A percentile compares a stretch with the other conserved stretches of the same genome.
These are phyloP conservation scores for Suhomyces coccinellae DNA, from an alignment of 1,139 yeast species.

Conservation along the genomic window DNA sequence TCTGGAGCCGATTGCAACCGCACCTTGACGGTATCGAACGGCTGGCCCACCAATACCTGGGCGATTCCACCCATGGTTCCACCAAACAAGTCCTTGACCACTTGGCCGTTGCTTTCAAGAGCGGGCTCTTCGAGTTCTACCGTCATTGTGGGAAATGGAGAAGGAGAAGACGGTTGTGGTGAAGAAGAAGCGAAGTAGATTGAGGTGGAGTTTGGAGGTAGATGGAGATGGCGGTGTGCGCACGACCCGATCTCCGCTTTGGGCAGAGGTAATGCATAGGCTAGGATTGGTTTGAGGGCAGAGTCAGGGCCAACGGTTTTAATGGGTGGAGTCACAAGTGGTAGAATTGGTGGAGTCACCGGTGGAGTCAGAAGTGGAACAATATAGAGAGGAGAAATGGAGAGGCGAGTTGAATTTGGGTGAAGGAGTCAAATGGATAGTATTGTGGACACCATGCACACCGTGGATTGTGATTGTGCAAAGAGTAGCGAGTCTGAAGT, in stretches of 20 bases:
- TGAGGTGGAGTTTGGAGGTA: too few relatives aligned
- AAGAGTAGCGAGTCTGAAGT: too few relatives aligned
- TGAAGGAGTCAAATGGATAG: too few relatives aligned
- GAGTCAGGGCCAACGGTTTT: neutral
- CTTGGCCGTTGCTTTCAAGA: slow-evolving; percentile 49
- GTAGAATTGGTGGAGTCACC: too few relatives aligned
- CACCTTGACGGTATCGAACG: slow-evolving; percentile 92
- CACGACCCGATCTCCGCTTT: neutral
- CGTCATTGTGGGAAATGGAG: slow-evolving; percentile 27
- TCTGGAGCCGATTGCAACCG: slow-evolving; percentile 83
- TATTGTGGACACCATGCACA: too few relatives aligned
- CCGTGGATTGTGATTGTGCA: too few relatives aligned
- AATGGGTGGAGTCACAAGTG: too few relatives aligned
- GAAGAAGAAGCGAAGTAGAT: neutral
- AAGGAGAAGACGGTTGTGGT: neutral
- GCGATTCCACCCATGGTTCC: slow-evolving; percentile 95
- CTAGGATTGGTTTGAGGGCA: neutral
- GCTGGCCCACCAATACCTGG: slow-evolving; percentile 94
- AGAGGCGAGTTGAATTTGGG: too few relatives aligned
- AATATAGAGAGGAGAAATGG: too few relatives aligned
- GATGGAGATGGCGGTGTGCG: neutral
- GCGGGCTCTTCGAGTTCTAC: slow-evolving; percentile 52
- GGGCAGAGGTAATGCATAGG: neutral
- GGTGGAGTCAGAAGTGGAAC: too few relatives aligned
- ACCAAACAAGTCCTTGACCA: slow-evolving; percentile 77